Conservation (phyloP, 2,329 filamentous ascomycete genomes). For the Clonostachys solani region DNA sequence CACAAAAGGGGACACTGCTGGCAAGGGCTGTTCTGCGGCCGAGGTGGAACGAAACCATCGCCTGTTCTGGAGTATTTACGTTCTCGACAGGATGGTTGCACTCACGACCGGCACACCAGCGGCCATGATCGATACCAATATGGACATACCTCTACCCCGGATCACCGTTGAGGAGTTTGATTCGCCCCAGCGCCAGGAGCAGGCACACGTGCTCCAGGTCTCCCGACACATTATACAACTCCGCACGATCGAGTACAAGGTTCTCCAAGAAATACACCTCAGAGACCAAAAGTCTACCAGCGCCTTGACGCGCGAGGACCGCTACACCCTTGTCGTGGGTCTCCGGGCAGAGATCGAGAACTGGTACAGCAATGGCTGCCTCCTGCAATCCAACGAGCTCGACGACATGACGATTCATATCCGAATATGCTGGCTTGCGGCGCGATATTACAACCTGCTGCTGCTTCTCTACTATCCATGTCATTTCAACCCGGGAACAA, state of each 20-base stretch:
- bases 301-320: conserved; percentile 21
- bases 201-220: conserved; percentile 35
- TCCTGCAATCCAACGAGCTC: conserved; percentile 33
- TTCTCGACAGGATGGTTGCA: conserved; percentile 39
- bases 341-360: conserved; percentile 38
- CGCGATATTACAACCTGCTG: conserved; percentile 38
- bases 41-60: conserved; percentile 28
- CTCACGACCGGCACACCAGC: conserved; percentile 32
- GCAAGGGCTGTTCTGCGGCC: conserved; percentile 6
- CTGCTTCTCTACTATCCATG: conserved; percentile 36
- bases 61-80: conserved; percentile 39
- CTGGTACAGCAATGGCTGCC: conserved; percentile 40
- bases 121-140: conserved; percentile 30
- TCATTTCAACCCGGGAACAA: conserved; percentile 26
- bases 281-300: conserved; percentile 19
- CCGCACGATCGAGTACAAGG: conserved; percentile 33
- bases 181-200: conserved; percentile 26
- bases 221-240: conserved; percentile 38
- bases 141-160: conserved; percentile 33
- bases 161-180: conserved; percentile 40
- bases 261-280: conserved; percentile 27
- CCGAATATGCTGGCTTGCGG: conserved; percentile 36
- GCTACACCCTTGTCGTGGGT: conserved; percentile 21
- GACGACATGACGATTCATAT: conserved; percentile 40
- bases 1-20: conserved; percentile 17